Conservation (phyloP, 2,329 filamentous ascomycete species). For the Leptographium lundbergii region DNA sequence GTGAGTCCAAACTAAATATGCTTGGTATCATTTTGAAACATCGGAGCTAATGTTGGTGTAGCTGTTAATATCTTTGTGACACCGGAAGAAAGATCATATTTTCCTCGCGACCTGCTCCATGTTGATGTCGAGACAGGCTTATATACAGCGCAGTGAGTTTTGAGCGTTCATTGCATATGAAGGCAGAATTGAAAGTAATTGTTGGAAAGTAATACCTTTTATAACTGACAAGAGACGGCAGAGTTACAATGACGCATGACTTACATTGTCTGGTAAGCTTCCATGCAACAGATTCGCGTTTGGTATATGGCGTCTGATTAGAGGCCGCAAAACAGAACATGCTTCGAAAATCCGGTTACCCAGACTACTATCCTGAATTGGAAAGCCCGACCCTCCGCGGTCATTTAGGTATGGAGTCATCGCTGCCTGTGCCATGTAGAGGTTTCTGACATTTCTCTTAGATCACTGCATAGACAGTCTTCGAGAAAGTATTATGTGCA, state of each 20-base stretch:
- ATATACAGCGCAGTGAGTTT: background rate
- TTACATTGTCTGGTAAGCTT: background rate
- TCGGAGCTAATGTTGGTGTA: background rate
- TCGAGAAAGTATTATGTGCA: background rate
- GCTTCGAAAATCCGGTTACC: background rate
- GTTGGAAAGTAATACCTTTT: background rate
- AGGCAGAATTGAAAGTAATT: no score
- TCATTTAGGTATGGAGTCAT: background rate
- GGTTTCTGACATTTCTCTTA: background rate
- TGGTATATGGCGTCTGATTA: background rate
- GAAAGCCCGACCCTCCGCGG: background rate
- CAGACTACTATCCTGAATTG: background rate
- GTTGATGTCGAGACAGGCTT: background rate
- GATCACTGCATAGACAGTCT: background rate
- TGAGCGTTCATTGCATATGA: background rate
- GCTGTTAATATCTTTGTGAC: background rate
- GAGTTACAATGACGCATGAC: background rate
- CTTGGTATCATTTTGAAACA: background rate
- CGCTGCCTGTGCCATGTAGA: background rate
- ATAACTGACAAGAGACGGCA: background rate
- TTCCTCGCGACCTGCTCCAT: background rate
- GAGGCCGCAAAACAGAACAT: background rate
- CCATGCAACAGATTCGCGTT: background rate
- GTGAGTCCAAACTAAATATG: background rate
- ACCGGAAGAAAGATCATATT: background rate